phyloP scores from a whole-genome alignment of 805 yeast species.

The Groenewaldozyma salmanticensis region DNA sequence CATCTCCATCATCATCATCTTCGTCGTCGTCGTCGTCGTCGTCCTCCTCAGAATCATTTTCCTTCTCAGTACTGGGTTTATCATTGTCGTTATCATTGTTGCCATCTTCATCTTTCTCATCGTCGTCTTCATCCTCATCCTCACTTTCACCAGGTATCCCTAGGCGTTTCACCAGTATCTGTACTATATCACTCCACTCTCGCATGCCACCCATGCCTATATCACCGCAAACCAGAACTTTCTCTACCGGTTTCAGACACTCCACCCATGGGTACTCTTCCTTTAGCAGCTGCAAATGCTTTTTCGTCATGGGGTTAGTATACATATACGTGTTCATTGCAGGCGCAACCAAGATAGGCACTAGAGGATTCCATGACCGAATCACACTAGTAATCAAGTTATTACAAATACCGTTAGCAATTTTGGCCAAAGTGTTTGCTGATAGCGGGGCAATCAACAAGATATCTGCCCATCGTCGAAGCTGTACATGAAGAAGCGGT shows the following conservation, averaged over 20 bases:
- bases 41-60: too few relatives aligned
- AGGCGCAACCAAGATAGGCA: conserved; percentile 84
- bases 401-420: conserved; percentile 85
- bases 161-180: conserved; percentile 46
- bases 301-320: conserved; percentile 78
- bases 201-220: conserved; percentile 99
- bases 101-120: conserved; percentile 7
- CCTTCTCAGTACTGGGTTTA: too few relatives aligned
- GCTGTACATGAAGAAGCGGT: conserved; percentile 84
- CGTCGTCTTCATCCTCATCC: conserved; percentile 21
- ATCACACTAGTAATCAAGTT: conserved; percentile 81
- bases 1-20: neutral
- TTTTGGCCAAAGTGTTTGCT: conserved; percentile 85
- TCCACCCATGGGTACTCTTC: conserved; percentile 94
- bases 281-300: conserved; percentile 60
- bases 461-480: conserved; percentile 95
- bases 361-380: conserved; percentile 93
- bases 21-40: conserved; percentile 12
- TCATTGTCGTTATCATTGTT: conserved; percentile 13
- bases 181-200: conserved; percentile 94
- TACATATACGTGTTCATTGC: conserved; percentile 94
- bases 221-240: conserved; percentile 89
- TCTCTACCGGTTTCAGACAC: conserved; percentile 87
- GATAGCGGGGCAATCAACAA: conserved; percentile 87
- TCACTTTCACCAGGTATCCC: conserved; percentile 24